A percentile compares a stretch with the other conserved stretches of the same genome.
Conservation (phyloP, 345 rosid genomes). For the Abelmoschus esculentus region DNA sequence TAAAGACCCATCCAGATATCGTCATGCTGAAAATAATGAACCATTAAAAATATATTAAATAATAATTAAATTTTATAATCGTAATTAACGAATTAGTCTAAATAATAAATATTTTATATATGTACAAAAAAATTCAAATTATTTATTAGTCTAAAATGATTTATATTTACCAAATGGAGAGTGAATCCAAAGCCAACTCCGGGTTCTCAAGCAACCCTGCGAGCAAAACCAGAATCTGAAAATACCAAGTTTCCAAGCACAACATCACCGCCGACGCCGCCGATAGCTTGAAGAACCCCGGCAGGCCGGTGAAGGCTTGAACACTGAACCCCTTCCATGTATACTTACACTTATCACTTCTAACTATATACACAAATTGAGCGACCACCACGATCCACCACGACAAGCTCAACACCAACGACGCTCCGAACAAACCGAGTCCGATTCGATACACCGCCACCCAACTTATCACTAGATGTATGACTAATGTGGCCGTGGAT, state of each 20-base stretch:
- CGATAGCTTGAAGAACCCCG: slow-evolving; percentile 38
- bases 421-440: slow-evolving; percentile 37
- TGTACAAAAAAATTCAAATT: too few species aligned
- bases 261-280: slow-evolving; percentile 52
- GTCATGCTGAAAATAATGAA: slow-evolving; percentile 42
- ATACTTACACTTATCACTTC: slow-evolving; percentile 28
- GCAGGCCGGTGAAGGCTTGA: slow-evolving; percentile 35
- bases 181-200: slow-evolving; percentile 47
- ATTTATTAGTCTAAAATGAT: neutral
- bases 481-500: slow-evolving; percentile 24
- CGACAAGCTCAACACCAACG: slow-evolving; percentile 38
- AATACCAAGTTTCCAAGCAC: slow-evolving; percentile 48
- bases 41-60: neutral
- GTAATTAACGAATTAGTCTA: too few species aligned
- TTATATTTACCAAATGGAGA: slow-evolving; percentile 36
- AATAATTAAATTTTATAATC: too few species aligned
- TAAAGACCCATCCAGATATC: slow-evolving; percentile 52
- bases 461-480: slow-evolving; percentile 38
- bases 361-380: slow-evolving; percentile 32
- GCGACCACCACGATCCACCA: slow-evolving; percentile 48
- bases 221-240: slow-evolving; percentile 37
- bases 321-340: slow-evolving; percentile 39
- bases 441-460: slow-evolving; percentile 25
- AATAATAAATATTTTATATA: too few species aligned
- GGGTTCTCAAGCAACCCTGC: slow-evolving; percentile 47